phyloP scores from a whole-genome alignment of 2,329 filamentous ascomycete genomes.

The Coniochaeta hoffmannii region DNA sequence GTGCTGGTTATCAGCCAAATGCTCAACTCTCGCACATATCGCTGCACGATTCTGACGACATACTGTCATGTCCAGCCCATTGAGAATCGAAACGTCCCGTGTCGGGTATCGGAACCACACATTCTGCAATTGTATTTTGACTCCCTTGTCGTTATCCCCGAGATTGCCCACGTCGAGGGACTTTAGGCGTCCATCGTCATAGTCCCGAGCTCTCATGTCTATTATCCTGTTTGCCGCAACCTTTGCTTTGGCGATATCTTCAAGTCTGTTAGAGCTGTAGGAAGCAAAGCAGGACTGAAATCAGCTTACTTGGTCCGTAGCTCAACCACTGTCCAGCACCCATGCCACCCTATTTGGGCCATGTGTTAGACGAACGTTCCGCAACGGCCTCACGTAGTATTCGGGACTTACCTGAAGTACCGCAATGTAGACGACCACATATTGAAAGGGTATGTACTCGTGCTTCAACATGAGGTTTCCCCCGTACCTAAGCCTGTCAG shows the following conservation, averaged over 20 bases:
- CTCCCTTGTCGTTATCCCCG: conserved; percentile 18
- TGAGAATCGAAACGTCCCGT: conserved; percentile 60
- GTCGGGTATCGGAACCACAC: conserved; percentile 67
- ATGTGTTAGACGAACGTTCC: background rate
- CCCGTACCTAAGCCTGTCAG: conserved; percentile 17
- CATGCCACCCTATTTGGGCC: conserved; percentile 17
- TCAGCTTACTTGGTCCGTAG: conserved; percentile 20
- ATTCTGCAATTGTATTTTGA: conserved; percentile 55
- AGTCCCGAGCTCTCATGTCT: conserved; percentile 17
- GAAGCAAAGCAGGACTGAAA: background rate
- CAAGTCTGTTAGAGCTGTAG: background rate
- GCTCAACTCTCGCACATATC: background rate
- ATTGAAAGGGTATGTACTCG: conserved; percentile 24
- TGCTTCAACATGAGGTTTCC: conserved; percentile 20
- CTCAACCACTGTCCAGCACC: conserved; percentile 25
- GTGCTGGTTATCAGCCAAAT: background rate
- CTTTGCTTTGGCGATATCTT: conserved; percentile 23
- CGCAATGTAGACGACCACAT: conserved; percentile 25
- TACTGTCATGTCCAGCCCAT: conserved; percentile 53
- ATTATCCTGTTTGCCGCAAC: conserved; percentile 22
- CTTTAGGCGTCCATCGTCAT: conserved; percentile 14
- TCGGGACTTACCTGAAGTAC: conserved; percentile 18
- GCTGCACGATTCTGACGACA: conserved; percentile 13
- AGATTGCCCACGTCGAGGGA: conserved; percentile 19
- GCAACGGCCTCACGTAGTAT: too few species aligned